Evolutionary conservation across 1,284 basidiomycete genomes (phyloP), one percentile per base, ranked within the genome.

Genomic region (Moesziomyces aphidis): DNA sequence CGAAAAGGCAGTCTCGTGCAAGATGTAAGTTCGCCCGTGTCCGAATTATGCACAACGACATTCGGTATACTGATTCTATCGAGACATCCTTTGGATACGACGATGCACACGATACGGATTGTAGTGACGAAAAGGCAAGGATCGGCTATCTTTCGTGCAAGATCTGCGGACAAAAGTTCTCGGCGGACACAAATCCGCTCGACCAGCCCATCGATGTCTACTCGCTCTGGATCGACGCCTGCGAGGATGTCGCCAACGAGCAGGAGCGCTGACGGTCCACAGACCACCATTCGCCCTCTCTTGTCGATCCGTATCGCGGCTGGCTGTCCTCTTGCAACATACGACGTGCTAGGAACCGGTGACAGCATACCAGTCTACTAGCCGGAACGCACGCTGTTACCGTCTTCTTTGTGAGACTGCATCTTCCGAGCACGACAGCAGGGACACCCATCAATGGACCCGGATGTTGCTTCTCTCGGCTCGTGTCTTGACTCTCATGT

Each of bases 131-230:
- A 43, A 82, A 83, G 61, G 77, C 72, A 21, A 64, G 58, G 26
- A 64, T 73, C n/a, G 86, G 85, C 0, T 80, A 50, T 47, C 54
- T 74, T 13, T 73, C 66, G 48, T 81, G 76, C 55, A 86, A 66
- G 77, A 57, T 72, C 34, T 86, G 86, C 62, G 84, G 77, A 22
- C 81, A 76, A 72, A 80, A 79, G 53, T 79, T 80, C 46, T 77
- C 85, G 21, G 65, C 78, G 24, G 54, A 49, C 61, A 85, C 70
- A 10, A 55, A 73, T 91, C 92, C 94, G 81, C 87, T 95, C 51
- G 93, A 92, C 1, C 93, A 94, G 77, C 90, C 93, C 6, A 91
- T 95, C 67, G 93, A 95, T 84, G 92, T 95, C 28, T 95, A 94
- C 84, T 93, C 92, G 36, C 71, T 93, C 81, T 95, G 93, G 93